phyloP scores from a whole-genome alignment of 352 stramenopile genomes.

The Phytophthora europaea region DNA sequence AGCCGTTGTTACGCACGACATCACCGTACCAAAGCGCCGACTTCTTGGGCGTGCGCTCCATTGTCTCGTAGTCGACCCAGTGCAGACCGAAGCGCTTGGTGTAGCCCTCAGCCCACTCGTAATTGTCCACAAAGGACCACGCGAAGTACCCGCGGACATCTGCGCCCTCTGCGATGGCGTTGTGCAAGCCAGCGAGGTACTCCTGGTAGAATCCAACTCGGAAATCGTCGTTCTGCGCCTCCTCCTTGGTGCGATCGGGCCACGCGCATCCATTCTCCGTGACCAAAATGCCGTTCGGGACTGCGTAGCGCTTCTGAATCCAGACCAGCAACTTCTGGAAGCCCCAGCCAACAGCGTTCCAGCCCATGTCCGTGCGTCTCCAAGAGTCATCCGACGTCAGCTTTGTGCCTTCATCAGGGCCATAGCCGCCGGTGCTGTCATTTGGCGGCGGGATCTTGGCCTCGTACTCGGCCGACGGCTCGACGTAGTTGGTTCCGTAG shows the following conservation, averaged over 20 bases:
- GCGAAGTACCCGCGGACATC: constrained; percentile 91
- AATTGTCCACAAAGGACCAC: constrained; percentile 95
- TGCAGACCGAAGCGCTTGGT: constrained; percentile 68
- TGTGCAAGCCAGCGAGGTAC: constrained; percentile 83
- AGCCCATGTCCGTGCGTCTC: constrained; percentile 87
- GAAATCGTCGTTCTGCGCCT: constrained; percentile 83
- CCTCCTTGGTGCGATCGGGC: constrained; percentile 71
- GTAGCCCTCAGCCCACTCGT: constrained; percentile 91
- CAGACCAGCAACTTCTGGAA: constrained; percentile 91
- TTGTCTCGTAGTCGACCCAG: constrained; percentile 73
- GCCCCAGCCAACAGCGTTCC: constrained; percentile 80
- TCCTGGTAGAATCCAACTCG: constrained; percentile 83
- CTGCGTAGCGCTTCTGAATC: constrained; percentile 89
- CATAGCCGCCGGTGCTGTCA: constrained; percentile 42
- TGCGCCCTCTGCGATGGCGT: constrained; percentile 51
- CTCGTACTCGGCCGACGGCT: constrained; percentile 55
- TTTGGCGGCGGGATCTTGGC: constrained; percentile 44
- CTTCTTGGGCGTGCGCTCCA: constrained; percentile 78
- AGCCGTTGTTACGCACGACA: constrained; percentile 58
- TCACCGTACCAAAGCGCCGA: constrained; percentile 66
- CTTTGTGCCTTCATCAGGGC: constrained; percentile 53
- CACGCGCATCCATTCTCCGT: constrained; percentile 94
- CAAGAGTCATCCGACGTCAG: constrained; percentile 58
- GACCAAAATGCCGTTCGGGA: constrained; percentile 80
- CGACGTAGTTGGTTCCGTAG: constrained; percentile 82